Evolutionary conservation across 2,329 filamentous ascomycete species (phyloP), one percentile per base, ranked within the genome.

Genomic region (Nemania sp.): DNA sequence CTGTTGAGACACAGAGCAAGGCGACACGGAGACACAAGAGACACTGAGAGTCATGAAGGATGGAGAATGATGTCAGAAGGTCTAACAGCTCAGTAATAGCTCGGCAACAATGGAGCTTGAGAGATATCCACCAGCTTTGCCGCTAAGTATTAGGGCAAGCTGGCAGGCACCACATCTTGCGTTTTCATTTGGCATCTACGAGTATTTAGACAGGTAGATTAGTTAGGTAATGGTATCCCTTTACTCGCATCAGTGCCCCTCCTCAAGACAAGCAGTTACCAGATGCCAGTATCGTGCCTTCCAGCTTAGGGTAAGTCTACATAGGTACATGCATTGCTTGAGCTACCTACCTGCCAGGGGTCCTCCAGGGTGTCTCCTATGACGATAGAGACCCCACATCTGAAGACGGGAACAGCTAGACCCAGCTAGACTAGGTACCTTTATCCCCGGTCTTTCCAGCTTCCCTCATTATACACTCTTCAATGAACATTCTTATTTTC

Each of bases 41-140:
- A 8, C 24, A 32, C 15, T n/a, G 53, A 55, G 53, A 55, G 66
- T 67, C 69, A 69, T 61, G 52, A 70, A 70, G 62, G 59, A 69
- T 64, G 69, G 66, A 64, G 66, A 70, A 67, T 70, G 69, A 70
- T 70, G 69, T 70, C 69, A 70, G 51, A 59, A 24, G 61, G 35
- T 35, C 45, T 38, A 64, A 53, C 29, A 24, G 47, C 3, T 29
- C 35, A 64, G 55, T 53, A 60, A 55, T 24, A 45, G 15, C 38
- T 27, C 47, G 18, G 61, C 43, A 32, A 26, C 38, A 13, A 64
- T 32, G 27, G 27, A 43, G 38, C n/a, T 22, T 68, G 65, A 58
- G 66, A 59, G 67, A 69, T 69, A 57, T 68, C 67, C 67, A 69
- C 67, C 24, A 3, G 13, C 6, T 29, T 51, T 51, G 41, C 26